Conservation (phyloP, 2,329 filamentous ascomycete species). For the Ophiostoma montium region DNA sequence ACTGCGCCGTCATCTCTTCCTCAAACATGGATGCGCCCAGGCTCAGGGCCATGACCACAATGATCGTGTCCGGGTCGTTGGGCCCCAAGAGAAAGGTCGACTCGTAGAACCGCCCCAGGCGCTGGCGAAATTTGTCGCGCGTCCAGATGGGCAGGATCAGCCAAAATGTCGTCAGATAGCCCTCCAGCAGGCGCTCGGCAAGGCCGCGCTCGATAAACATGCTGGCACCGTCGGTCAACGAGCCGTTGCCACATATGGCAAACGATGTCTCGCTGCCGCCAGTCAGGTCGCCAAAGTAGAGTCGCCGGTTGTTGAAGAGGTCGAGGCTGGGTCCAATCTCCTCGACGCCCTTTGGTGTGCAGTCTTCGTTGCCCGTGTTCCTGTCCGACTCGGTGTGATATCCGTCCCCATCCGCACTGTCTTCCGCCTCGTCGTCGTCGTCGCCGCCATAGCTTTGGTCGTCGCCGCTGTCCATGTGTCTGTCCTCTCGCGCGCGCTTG, state of each 20-base stretch:
- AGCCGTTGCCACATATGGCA: neutral
- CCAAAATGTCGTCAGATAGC: constrained; percentile 11
- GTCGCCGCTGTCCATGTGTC: neutral
- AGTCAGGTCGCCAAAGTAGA: constrained; percentile 13
- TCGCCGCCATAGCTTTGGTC: neutral
- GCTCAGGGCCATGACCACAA: constrained; percentile 9
- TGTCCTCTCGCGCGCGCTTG: neutral
- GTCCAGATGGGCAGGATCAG: constrained; percentile 12
- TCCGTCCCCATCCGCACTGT: neutral
- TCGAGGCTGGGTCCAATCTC: constrained; percentile 13
- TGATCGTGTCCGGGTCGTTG: constrained; percentile 9
- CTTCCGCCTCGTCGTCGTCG: neutral
- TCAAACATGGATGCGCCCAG: constrained; percentile 10
- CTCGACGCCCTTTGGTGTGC: constrained; percentile 7
- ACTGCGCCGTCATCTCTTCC: constrained; percentile 10
- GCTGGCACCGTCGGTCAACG: constrained; percentile 3
- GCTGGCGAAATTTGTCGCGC: constrained; percentile 6
- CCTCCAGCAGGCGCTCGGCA: constrained; percentile 8
- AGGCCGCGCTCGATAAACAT: constrained; percentile 10
- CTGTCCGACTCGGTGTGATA: too few relatives aligned
- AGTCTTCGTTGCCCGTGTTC: neutral
- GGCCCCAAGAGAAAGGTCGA: neutral
- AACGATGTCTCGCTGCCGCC: constrained; percentile 1
- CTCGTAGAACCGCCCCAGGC: constrained; percentile 8
- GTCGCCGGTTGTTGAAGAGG: constrained; percentile 12